phyloP scores from a whole-genome alignment of 2,329 filamentous ascomycete genomes.

The Ophiocordyceps australis region DNA sequence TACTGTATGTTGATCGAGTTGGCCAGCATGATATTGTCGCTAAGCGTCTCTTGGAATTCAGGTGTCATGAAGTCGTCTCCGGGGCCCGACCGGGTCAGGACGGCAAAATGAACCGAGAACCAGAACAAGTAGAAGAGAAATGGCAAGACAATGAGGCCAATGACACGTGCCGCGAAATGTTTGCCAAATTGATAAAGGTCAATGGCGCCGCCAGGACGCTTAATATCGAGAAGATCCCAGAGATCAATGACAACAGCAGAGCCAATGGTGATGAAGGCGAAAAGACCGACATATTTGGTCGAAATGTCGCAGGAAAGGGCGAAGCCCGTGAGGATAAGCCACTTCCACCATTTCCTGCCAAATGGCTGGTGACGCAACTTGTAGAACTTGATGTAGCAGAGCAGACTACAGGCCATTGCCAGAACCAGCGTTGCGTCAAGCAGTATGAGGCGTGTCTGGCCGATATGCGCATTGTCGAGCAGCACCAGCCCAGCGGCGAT shows the following conservation, averaged over 20 bases:
- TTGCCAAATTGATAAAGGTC: slow-evolving; percentile 64
- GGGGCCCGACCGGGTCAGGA: slow-evolving; percentile 73
- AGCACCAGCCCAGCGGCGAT: slow-evolving; percentile 74
- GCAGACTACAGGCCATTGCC: slow-evolving; percentile 86
- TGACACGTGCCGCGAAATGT: slow-evolving; percentile 75
- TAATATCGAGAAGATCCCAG: slow-evolving; percentile 86
- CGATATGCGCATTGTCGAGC: slow-evolving; percentile 95
- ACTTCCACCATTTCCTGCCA: slow-evolving; percentile 98
- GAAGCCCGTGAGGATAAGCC: slow-evolving; percentile 89
- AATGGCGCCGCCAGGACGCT: slow-evolving; percentile 66
- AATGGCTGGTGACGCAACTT: slow-evolving; percentile 84
- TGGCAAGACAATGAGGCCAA: slow-evolving; percentile 75
- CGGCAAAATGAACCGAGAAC: slow-evolving; percentile 98
- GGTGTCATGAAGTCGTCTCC: slow-evolving; percentile 98
- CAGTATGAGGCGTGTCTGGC: slow-evolving; percentile 86
- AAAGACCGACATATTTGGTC: slow-evolving; percentile 91
- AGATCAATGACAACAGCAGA: slow-evolving; percentile 86
- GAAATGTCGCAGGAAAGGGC: slow-evolving; percentile 94
- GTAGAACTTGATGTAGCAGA: slow-evolving; percentile 95
- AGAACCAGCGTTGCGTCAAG: slow-evolving; percentile 88
- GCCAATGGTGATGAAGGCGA: slow-evolving; percentile 94
- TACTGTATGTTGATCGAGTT: slow-evolving; percentile 78
- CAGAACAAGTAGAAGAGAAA: slow-evolving; percentile 99
- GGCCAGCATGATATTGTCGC: slow-evolving; percentile 82
- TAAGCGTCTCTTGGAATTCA: slow-evolving; percentile 92